Conservation (phyloP, 139 green algal species). For the Tetraselmis striata region DNA sequence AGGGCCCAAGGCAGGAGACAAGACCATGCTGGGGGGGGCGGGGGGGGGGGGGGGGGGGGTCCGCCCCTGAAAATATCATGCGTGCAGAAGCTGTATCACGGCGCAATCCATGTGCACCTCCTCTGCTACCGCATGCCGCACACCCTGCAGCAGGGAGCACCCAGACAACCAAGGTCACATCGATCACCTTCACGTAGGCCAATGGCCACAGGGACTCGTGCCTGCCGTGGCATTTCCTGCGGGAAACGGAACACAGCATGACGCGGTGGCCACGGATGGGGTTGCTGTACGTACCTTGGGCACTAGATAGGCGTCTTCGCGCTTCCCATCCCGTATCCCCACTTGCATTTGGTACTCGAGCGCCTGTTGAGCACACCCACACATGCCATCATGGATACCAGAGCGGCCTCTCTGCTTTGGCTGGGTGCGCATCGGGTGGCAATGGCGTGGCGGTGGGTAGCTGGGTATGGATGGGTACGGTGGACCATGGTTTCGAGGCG, state of each 20-base stretch:
- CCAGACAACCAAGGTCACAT: background rate
- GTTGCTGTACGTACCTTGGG: background rate
- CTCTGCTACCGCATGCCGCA: background rate
- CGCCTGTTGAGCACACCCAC: slow-evolving; percentile 35
- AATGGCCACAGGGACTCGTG: too few relatives aligned
- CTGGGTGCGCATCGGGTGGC: too few relatives aligned
- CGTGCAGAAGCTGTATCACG: background rate
- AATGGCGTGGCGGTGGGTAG: too few relatives aligned
- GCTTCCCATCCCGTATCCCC: slow-evolving; percentile 32
- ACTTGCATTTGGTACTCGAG: slow-evolving; percentile 86
- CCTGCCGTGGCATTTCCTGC: background rate
- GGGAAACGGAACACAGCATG: background rate
- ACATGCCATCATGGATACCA: background rate
- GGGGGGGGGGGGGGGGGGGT: too few relatives aligned
- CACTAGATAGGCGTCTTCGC: background rate
- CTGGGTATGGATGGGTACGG: too few relatives aligned
- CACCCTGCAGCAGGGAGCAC: background rate
- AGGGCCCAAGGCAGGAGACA: too few relatives aligned
- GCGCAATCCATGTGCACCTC: background rate
- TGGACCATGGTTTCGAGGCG: too few relatives aligned
- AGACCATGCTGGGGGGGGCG: too few relatives aligned
- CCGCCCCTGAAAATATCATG: too few relatives aligned
- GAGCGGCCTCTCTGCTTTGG: too few relatives aligned
- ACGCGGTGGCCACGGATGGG: background rate
- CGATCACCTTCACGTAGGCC: too few relatives aligned